Evolutionary conservation across 1,139 yeast genomes (phyloP), one percentile per base, ranked within the genome.

Genomic region (Saccharomycopsis hybrid): DNA sequence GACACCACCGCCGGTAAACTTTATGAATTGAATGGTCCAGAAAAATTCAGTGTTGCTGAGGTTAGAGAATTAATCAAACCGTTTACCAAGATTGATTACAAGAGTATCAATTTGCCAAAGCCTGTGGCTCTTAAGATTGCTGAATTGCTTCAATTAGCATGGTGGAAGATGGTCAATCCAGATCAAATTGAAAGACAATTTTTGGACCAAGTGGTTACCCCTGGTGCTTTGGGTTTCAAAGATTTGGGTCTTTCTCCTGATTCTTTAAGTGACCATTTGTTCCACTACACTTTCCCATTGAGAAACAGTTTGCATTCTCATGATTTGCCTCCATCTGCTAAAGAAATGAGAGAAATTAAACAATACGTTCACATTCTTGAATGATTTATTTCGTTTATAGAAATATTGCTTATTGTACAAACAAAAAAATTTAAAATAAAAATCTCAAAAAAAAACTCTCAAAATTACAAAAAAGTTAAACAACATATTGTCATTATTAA

Each of bases 171-270:
- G 61, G 72, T 81, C 54, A 82, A 80, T 60, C 78, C 87, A 35
- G 96, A 87, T 66, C 85, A 82, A 65, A 74, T 85, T 54, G 86
- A 82, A 67, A 80, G 95, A 69, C 83, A 81, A 68, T 74, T 78
- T 61, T 74, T 85, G 57, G 72, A 85, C 68, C 95, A 87, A 68
- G 56, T 60, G 30, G 73, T 82, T 57, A 85, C 82, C 60, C 74
- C 78, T 43, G 65, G 66, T 39, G 89, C 89, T 39, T 71, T 73
- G 61, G 80, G 85, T 24, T 87, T 83, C 67, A 71, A 69, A 38
- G 94, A 86, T 62, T 76, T 87, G 62, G 94, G 88, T 47, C 79
- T 87, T 62, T 78, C 77, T 53, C 78, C 85, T 38, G 85, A 80
- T 59, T 76, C 73, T 58, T 74, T 87, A 60, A 84, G 85, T 55